Evolutionary conservation across 768 basidiomycete genomes (phyloP).

Genomic region (Harrya chromipes): DNA sequence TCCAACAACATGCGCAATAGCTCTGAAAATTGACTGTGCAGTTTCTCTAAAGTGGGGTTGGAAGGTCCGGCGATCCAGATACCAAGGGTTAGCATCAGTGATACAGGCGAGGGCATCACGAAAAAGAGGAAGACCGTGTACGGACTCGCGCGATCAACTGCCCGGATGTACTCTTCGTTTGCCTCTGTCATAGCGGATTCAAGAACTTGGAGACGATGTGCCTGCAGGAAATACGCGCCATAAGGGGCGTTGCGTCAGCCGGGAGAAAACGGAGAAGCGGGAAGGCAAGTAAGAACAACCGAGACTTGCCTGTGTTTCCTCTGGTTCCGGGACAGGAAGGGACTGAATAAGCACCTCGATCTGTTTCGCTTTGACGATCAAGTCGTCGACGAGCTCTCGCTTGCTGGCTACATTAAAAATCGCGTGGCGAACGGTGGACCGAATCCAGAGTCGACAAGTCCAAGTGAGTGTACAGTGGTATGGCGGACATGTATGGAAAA

Average conservation of each 20-base stretch:
- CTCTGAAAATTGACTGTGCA: slow-evolving; percentile 60
- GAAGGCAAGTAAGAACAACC: slow-evolving; percentile 22
- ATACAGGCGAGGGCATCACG: background rate
- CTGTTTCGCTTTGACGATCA: slow-evolving; percentile 86
- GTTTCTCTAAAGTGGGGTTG: slow-evolving; percentile 39
- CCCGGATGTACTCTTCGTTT: slow-evolving; percentile 72
- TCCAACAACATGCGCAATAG: slow-evolving; percentile 55
- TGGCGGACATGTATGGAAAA: too few relatives aligned
- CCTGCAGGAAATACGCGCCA: slow-evolving; percentile 35
- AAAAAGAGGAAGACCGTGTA: slow-evolving; percentile 8
- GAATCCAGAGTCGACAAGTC: too few relatives aligned
- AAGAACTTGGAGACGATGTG: slow-evolving; percentile 59
- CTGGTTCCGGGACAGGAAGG: slow-evolving; percentile 73
- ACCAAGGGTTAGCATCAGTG: too few relatives aligned
- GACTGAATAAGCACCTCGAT: slow-evolving; percentile 81
- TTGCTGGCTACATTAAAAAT: slow-evolving; percentile 57
- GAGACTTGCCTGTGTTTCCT: slow-evolving; percentile 59
- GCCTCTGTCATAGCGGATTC: slow-evolving; percentile 70
- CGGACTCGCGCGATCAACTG: slow-evolving; percentile 76
- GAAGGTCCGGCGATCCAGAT: too few relatives aligned
- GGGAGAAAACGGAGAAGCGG: background rate
- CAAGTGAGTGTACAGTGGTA: background rate
- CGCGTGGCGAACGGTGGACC: background rate
- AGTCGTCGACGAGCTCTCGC: slow-evolving; percentile 78
- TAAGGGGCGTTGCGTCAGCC: background rate